These are phyloP conservation scores for Exophiala sp. DNA, from an alignment of 2,329 filamentous ascomycete genomes.

Conservation along the genomic window DNA sequence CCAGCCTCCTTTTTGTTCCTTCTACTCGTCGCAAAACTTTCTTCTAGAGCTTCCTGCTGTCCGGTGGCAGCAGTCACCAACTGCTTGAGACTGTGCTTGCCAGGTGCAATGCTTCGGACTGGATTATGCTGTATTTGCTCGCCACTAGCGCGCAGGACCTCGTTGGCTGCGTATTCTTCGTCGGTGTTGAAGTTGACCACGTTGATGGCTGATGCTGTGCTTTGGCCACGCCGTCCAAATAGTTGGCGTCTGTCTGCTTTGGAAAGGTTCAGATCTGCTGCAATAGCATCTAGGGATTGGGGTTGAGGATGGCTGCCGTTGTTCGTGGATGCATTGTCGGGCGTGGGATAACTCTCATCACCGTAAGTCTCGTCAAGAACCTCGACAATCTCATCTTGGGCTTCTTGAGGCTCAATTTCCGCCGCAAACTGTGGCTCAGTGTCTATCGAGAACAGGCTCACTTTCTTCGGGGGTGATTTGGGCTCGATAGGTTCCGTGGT, in stretches of 20 bases:
- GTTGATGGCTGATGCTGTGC: conserved; percentile 45
- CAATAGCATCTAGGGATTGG: conserved; percentile 63
- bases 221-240: conserved; percentile 59
- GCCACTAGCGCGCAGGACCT: conserved; percentile 63
- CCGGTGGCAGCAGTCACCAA: conserved; percentile 75
- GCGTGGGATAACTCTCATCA: conserved; percentile 22
- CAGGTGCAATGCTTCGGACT: conserved; percentile 72
- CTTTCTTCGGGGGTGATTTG: conserved; percentile 37
- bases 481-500: conserved; percentile 10
- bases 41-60: conserved; percentile 82
- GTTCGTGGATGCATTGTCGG: conserved; percentile 8
- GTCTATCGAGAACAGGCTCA: conserved; percentile 39
- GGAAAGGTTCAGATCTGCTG: conserved; percentile 71
- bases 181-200: conserved; percentile 87
- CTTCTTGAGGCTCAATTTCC: conserved; percentile 6
- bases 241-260: conserved; percentile 72
- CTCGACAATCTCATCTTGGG: conserved; percentile 32
- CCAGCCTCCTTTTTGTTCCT: conserved; percentile 76
- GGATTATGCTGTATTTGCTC: conserved; percentile 70
- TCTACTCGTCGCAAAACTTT: conserved; percentile 78
- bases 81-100: conserved; percentile 85
- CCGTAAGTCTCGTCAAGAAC: conserved; percentile 34
- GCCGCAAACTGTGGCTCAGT: conserved; percentile 5
- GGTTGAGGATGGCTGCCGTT: conserved; percentile 15
- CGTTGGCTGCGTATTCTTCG: conserved; percentile 77